Conservation (phyloP, 805 yeast genomes). For the Saccharomycopsis vini region DNA sequence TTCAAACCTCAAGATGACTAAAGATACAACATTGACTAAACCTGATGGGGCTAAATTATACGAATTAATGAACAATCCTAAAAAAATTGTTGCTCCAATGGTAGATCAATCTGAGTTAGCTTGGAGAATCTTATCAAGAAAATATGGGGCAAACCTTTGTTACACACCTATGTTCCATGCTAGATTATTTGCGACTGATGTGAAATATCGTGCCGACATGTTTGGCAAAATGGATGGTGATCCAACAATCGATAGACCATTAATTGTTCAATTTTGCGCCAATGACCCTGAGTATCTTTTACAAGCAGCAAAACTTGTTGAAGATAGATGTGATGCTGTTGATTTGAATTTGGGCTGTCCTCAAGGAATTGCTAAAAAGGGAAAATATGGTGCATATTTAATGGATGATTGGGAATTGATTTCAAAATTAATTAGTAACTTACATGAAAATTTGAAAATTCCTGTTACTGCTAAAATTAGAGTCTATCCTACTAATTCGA, state of each 20-base stretch:
- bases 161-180: slow-evolving; percentile 98
- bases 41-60: slow-evolving; percentile 8
- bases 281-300: slow-evolving; percentile 83
- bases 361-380: slow-evolving; percentile 92
- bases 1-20: too few species aligned
- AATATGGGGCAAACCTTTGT: slow-evolving; percentile 87
- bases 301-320: slow-evolving; percentile 73
- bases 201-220: slow-evolving; percentile 70
- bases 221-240: slow-evolving; percentile 73
- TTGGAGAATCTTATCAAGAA: slow-evolving; percentile 82
- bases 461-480: slow-evolving; percentile 97
- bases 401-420: slow-evolving; percentile 97
- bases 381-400: slow-evolving; percentile 88
- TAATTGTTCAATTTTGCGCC: slow-evolving; percentile 93
- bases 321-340: slow-evolving; percentile 85
- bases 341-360: slow-evolving; percentile 97
- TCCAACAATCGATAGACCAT: slow-evolving; percentile 60
- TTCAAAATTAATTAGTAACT: slow-evolving; percentile 54
- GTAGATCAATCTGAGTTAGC: slow-evolving; percentile 95
- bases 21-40: too few species aligned
- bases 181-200: slow-evolving; percentile 73
- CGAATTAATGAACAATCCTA: slow-evolving; percentile 36
- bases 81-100: slow-evolving; percentile 93
- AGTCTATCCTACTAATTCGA: slow-evolving; percentile 45
- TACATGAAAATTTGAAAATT: slow-evolving; percentile 65